Percentiles rank a stretch among this genome's conserved stretches.
Evolutionary conservation across 2,329 filamentous ascomycete species (phyloP).

Genomic region (Lecanoromycetidae sp.): DNA sequence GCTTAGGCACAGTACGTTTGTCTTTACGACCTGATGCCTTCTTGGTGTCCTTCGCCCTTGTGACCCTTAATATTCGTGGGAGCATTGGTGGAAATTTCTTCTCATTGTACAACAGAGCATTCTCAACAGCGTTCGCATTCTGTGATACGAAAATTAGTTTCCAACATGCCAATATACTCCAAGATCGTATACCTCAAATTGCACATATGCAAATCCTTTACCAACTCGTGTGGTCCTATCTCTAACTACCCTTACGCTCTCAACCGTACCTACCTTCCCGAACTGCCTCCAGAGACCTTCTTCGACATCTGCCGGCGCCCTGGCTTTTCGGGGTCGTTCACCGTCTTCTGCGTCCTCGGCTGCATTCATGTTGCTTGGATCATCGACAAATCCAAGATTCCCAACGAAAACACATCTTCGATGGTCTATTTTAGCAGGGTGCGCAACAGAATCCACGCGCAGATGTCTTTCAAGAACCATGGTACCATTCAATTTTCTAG

Average conservation of each 20-base stretch:
- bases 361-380: conserved; percentile 58
- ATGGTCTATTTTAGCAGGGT: conserved; percentile 71
- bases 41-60: conserved; percentile 59
- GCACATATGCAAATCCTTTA: conserved; percentile 95
- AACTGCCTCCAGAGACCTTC: conserved; percentile 86
- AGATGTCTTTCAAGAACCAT: conserved; percentile 77
- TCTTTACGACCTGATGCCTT: conserved; percentile 21
- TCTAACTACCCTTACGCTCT: conserved; percentile 84
- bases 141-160: conserved; percentile 23
- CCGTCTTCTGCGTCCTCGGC: conserved; percentile 53
- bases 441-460: conserved; percentile 79
- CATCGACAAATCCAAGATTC: conserved; percentile 90
- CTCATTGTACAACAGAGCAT: conserved; percentile 74
- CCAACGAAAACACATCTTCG: conserved; percentile 91
- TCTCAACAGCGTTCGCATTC: conserved; percentile 78
- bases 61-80: conserved; percentile 76
- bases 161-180: neutral
- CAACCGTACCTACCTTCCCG: conserved; percentile 64
- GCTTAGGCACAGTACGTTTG: conserved; percentile 16
- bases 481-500: conserved; percentile 67
- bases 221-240: conserved; percentile 84
- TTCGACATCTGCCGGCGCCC: conserved; percentile 71
- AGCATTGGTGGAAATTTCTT: conserved; percentile 93
- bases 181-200: conserved; percentile 57
- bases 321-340: conserved; percentile 58